Conservation (phyloP, 176 grass and related monocot genomes). For the Otatea glauca region DNA sequence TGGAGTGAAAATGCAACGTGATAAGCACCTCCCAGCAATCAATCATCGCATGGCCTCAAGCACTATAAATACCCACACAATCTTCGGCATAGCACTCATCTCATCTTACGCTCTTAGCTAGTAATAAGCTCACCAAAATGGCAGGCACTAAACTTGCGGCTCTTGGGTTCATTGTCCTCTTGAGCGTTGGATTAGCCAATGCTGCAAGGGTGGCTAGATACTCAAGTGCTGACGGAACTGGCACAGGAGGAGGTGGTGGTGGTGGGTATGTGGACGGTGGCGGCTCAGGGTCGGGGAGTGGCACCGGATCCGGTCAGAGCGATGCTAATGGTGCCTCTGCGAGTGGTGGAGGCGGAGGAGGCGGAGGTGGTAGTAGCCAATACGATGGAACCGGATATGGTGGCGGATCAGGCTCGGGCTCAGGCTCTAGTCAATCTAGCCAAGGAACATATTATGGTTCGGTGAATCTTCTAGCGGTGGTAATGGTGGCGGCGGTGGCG, state of each 20-base stretch:
- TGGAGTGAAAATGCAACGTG: background rate
- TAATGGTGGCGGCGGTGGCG: background rate
- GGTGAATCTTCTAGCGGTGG: background rate
- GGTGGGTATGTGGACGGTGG: constrained; percentile 12
- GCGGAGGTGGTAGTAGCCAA: constrained; percentile 2
- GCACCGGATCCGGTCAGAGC: background rate
- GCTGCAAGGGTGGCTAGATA: constrained; percentile 45
- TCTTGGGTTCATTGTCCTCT: constrained; percentile 42
- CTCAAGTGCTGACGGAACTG: constrained; percentile 17
- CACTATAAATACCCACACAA: constrained; percentile 30
- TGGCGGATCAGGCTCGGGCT: constrained; percentile 11
- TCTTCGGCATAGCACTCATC: background rate
- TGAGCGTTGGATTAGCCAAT: constrained; percentile 42
- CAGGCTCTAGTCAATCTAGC: background rate
- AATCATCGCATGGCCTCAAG: background rate
- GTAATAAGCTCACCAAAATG: constrained; percentile 22
- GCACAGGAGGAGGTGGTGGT: constrained; percentile 12
- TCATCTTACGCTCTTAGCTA: background rate
- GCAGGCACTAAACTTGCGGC: constrained; percentile 38
- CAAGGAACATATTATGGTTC: background rate
- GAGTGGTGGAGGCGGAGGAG: constrained; percentile 8
- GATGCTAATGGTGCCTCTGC: background rate
- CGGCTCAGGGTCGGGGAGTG: background rate
- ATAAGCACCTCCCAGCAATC: background rate
- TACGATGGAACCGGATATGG: background rate